phyloP scores from a whole-genome alignment of 1,284 basidiomycete species.

The Moesziomyces aphidis region DNA sequence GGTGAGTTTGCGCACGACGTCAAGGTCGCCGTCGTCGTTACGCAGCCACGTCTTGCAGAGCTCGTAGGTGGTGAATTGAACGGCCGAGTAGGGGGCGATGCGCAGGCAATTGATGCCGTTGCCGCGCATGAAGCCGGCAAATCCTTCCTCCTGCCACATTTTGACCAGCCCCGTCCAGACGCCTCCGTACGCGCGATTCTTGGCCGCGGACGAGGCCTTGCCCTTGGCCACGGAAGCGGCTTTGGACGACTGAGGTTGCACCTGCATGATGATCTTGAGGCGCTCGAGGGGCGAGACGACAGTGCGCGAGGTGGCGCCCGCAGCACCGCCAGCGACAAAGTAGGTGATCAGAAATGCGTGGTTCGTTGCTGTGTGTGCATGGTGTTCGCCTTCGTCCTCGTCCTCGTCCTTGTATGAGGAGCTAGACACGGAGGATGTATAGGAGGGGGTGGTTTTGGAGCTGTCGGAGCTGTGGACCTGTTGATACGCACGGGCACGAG shows the following conservation, averaged over 20 bases:
- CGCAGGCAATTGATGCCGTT: constrained; percentile 90
- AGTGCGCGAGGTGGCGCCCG: constrained; percentile 78
- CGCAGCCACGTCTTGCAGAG: constrained; percentile 77
- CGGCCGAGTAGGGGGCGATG: constrained; percentile 81
- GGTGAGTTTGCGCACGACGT: constrained; percentile 82
- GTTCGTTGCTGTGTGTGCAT: constrained; percentile 20
- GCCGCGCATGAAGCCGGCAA: constrained; percentile 86
- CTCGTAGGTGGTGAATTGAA: constrained; percentile 91
- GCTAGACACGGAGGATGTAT: not conserved
- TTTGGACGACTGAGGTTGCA: constrained; percentile 54
- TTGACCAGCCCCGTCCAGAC: constrained; percentile 61
- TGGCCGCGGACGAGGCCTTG: constrained; percentile 2
- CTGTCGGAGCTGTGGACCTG: constrained; percentile 15
- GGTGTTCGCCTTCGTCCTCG: not conserved
- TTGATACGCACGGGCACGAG: constrained; percentile 27
- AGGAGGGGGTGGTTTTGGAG: not conserved
- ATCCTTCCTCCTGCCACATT: constrained; percentile 94
- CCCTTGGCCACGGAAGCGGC: not conserved
- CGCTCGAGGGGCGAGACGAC: constrained; percentile 91
- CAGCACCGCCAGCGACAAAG: constrained; percentile 78
- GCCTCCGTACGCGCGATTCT: constrained; percentile 59
- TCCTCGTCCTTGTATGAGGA: not conserved
- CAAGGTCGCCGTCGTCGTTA: constrained; percentile 73
- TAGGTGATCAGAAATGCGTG: constrained; percentile 54
- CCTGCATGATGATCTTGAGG: constrained; percentile 89